Evolutionary conservation across 345 rosid species (phyloP).

Genomic region (Punica granatum): DNA sequence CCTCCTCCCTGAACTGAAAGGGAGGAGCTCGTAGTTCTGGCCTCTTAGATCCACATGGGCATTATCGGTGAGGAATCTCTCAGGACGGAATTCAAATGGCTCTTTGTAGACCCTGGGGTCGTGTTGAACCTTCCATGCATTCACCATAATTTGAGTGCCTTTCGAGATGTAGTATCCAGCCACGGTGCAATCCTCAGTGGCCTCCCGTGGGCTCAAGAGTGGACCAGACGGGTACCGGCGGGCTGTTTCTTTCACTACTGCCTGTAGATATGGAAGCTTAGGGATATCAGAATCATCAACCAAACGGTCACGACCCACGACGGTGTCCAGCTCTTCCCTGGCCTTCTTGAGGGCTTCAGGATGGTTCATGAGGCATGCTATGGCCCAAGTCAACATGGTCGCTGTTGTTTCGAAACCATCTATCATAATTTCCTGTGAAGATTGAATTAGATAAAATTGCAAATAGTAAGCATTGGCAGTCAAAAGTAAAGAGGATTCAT

Average conservation of each 20-base stretch:
- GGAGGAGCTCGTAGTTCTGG: constrained; percentile 25
- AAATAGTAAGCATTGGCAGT: constrained; percentile 7
- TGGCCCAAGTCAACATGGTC: too few species aligned
- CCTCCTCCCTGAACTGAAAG: constrained; percentile 45
- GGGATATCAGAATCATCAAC: constrained; percentile 20
- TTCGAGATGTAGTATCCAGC: constrained; percentile 29
- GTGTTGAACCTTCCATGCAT: constrained; percentile 51
- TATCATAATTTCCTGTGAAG: constrained; percentile 13
- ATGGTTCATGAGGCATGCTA: constrained; percentile 24
- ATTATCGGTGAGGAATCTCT: constrained; percentile 24
- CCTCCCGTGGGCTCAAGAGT: constrained; percentile 32
- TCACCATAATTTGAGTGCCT: constrained; percentile 41
- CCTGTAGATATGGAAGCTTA: constrained; percentile 17
- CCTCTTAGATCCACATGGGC: constrained; percentile 7
- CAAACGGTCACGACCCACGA: constrained; percentile 10
- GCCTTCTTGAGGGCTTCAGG: constrained; percentile 9
- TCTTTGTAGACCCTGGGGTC: constrained; percentile 42
- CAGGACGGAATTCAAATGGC: constrained; percentile 32
- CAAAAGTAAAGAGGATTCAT: not conserved
- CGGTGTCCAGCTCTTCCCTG: constrained; percentile 20
- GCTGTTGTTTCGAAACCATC: too few species aligned
- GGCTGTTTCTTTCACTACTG: constrained; percentile 11
- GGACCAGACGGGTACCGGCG: constrained; percentile 18
- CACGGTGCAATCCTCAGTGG: constrained; percentile 34
- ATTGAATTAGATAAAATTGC: constrained; percentile 12